Conservation (phyloP, 495 filamentous ascomycete genomes). For the Daldinia childiae region DNA sequence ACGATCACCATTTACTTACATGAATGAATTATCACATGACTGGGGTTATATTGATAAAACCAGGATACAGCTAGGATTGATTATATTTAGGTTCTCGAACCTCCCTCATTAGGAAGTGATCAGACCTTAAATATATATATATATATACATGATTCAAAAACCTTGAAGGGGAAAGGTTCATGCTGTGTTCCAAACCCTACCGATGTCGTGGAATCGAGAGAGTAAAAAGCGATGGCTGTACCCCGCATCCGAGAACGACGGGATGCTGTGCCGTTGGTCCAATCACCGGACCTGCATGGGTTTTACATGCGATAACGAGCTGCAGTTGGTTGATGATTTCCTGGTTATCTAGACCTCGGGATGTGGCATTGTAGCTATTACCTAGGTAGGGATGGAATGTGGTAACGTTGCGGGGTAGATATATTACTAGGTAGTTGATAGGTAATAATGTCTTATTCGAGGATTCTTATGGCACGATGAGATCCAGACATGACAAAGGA, state of each 20-base stretch:
- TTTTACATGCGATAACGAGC: constrained; percentile 25
- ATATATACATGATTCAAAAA: background rate
- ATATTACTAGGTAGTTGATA: constrained; percentile 13
- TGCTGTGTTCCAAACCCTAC: constrained; percentile 25
- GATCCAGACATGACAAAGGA: constrained; percentile 25
- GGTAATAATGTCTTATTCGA: constrained; percentile 10
- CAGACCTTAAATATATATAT: constrained; percentile 2
- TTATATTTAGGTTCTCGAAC: constrained; percentile 17
- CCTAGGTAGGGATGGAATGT: constrained; percentile 14
- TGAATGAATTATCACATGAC: constrained; percentile 11
- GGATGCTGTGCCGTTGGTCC: constrained; percentile 27
- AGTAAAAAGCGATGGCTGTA: constrained; percentile 8
- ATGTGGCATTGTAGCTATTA: constrained; percentile 20
- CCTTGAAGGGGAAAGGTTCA: constrained; percentile 16
- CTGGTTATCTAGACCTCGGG: constrained; percentile 15
- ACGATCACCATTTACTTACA: constrained; percentile 13
- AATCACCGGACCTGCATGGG: constrained; percentile 28
- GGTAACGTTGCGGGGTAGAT: constrained; percentile 41
- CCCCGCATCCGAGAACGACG: constrained; percentile 37
- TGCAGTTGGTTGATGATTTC: constrained; percentile 13
- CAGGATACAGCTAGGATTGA: background rate
- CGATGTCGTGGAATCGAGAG: constrained; percentile 20
- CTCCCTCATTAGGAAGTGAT: constrained; percentile 27
- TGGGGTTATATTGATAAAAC: constrained; percentile 1
- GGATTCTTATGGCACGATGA: background rate